Evolutionary conservation across 176 grass and related monocot species (phyloP), one percentile per base, ranked within the genome.

Genomic region (Raddia distichophylla): DNA sequence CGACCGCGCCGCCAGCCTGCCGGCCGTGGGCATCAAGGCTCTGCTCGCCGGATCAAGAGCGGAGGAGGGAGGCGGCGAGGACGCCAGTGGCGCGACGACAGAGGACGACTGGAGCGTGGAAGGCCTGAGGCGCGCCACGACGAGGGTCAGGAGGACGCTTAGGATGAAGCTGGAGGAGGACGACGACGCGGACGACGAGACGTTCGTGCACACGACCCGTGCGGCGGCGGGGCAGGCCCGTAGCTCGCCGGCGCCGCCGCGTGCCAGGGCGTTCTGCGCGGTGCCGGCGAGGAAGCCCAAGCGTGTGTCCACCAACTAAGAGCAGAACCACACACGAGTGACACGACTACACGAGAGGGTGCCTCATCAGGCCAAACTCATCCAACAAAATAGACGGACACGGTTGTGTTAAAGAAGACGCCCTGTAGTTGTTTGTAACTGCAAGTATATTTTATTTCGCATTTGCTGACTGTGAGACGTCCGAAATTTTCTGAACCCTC

Each of bases 101-200:
- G 86, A 80, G 10, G 85, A 80, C 32, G 63, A 63, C 4, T 86
- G 90, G 90, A 89, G 83, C 86, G 63, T 73, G 40, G 77, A 88
- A 6, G 60, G 76, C 11, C 81, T 76, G 71, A 89, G 73, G 16
- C 74, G 59, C 66, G 60, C 80, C 58, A 78, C 88, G 12, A 80
- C 89, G 52, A 93, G 88, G 86, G 53, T 82, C 11, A 55, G 84
- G 4, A 55, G 84, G 4, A 89, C 94, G 10, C 89, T 97, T 37
- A 68, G 73, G 86, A 93, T 89, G 94, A 93, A 81, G 84, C 89
- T 93, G 75, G 91, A 82, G 11, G 88, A 96, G 61, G 92, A 78
- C 1, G 82, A 72, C 1, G 82, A 72, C 16, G 83, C 52, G 5
- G 73, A 74, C 11, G 87, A 83, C 72, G 94, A 85, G 12, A 73